Evolutionary conservation across 805 yeast genomes (phyloP).

Genomic region (Starmerella vaccinii): DNA sequence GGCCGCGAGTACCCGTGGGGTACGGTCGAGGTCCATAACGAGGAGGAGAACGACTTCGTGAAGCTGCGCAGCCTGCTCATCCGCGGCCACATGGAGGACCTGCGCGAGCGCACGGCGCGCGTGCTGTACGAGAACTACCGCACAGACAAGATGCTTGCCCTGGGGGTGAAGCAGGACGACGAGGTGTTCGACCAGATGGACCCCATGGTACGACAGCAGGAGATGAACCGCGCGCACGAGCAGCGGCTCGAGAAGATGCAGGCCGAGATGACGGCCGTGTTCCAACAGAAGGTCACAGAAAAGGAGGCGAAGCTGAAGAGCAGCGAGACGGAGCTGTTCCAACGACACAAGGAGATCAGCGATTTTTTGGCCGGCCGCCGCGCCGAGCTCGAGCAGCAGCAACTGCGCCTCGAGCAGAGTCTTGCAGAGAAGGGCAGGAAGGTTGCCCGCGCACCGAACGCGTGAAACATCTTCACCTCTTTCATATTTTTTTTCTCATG

Average conservation of each 20-base stretch:
- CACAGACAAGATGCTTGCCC: conserved; percentile 60
- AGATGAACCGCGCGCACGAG: conserved; percentile 85
- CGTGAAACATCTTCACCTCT: not conserved
- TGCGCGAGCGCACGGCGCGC: conserved; percentile 67
- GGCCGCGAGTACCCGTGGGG: conserved; percentile 98
- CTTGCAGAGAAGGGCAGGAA: conserved; percentile 16
- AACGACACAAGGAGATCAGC: conserved; percentile 94
- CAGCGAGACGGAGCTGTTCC: conserved; percentile 90
- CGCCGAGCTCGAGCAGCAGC: conserved; percentile 82
- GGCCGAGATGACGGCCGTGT: conserved; percentile 90
- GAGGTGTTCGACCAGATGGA: conserved; percentile 90
- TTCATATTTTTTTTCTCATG: not conserved
- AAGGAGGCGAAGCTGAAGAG: conserved; percentile 95
- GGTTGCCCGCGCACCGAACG: not conserved
- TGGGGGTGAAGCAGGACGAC: conserved; percentile 90
- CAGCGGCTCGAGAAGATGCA: conserved; percentile 90
- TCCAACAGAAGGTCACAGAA: conserved; percentile 91
- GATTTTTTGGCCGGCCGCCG: conserved; percentile 84
- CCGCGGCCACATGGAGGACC: conserved; percentile 86
- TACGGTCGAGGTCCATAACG: conserved; percentile 86
- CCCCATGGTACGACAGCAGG: conserved; percentile 84
- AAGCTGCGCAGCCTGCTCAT: conserved; percentile 78
- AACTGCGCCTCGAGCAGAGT: conserved; percentile 47
- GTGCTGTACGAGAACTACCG: conserved; percentile 84
- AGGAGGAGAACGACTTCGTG: conserved; percentile 84